Base-by-base conservation (phyloP, 2,329 filamentous ascomycete species). In the Colletotrichum zoysiae region DNA sequence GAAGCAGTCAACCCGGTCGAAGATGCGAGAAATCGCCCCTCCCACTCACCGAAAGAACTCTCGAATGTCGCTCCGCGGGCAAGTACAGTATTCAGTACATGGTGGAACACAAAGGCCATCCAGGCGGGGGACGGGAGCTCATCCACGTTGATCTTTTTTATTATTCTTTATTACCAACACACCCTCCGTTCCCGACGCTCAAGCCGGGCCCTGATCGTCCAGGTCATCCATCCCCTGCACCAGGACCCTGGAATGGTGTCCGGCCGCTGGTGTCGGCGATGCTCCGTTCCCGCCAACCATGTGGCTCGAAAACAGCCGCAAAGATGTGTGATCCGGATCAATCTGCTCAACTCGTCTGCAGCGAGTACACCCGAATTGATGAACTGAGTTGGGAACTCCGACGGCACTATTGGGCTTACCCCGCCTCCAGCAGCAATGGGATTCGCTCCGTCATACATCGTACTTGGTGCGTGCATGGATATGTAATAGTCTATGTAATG, bases 171-270 rank as follows among this genome's bases (percentile, higher is more conserved):
- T 30, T 30, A 30, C 30, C 30, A 30, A 30, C 30, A 30, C 30
- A 20, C 57, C 58, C 50, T 68, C 57, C 57, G 67, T 51, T 51
- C 61, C 63, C 63, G 48, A 57, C 30, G 23, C 40, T 67, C 58
- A 44, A 68, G 58, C 51, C 40, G 57, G 68, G 65, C 51, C 69
- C 44, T 68, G 69, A 68, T 68, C 69, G 55, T 61, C 58, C 57
- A 63, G 44, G 57, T 63, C 55, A 66, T 30, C n/a, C 42, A 46
- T 58, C 65, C 67, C 65, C 58, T 71, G 58, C 63, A 46, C 51
- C 26, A 46, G 67, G 69, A 68, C 65, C 65, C 65, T 71, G 69
- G 23, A 68, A 63, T 58, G 51, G 56, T 23, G 58, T 38, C 30
- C 30, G 18, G 30, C 38, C 58, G 26, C 42, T 48, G 26, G 51